These are phyloP conservation scores for Malassezia vespertilionis DNA, from an alignment of 1,284 basidiomycete species.

Conservation along the genomic window DNA sequence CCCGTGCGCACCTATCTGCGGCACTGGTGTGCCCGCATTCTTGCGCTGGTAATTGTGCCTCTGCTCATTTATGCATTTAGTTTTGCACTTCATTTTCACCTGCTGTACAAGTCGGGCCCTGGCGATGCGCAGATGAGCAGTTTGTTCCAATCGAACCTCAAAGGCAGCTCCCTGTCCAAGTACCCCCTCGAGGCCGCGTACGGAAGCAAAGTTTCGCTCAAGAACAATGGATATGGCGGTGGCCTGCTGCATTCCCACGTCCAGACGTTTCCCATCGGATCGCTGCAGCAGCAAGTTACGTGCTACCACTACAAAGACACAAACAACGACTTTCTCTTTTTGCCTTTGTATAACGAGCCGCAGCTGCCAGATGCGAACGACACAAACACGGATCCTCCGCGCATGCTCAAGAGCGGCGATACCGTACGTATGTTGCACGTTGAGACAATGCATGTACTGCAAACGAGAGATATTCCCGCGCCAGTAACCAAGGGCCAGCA, in stretches of 20 bases:
- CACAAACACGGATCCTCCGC: constrained; percentile 26
- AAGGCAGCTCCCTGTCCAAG: constrained; percentile 79
- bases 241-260: constrained; percentile 92
- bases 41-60: constrained; percentile 78
- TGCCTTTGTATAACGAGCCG: constrained; percentile 64
- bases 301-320: constrained; percentile 99
- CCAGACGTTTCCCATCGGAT: constrained; percentile 86
- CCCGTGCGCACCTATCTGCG: constrained; percentile 69
- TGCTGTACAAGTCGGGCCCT: constrained; percentile 85
- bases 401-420: constrained; percentile 67
- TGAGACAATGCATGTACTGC: constrained; percentile 77
- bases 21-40: constrained; percentile 80
- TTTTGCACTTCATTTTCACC: constrained; percentile 91
- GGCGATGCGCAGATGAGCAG: constrained; percentile 98
- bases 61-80: constrained; percentile 80
- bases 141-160: constrained; percentile 91
- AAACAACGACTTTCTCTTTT: constrained; percentile 83
- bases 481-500: constrained; percentile 80
- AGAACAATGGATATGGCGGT: constrained; percentile 96
- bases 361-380: constrained; percentile 26
- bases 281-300: constrained; percentile 87
- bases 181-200: constrained; percentile 61
- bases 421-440: constrained; percentile 69
- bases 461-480: constrained; percentile 73
- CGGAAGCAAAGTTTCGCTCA: constrained; percentile 82